Conservation (phyloP, 139 green algal species). For the Spirogloea muscicola region DNA sequence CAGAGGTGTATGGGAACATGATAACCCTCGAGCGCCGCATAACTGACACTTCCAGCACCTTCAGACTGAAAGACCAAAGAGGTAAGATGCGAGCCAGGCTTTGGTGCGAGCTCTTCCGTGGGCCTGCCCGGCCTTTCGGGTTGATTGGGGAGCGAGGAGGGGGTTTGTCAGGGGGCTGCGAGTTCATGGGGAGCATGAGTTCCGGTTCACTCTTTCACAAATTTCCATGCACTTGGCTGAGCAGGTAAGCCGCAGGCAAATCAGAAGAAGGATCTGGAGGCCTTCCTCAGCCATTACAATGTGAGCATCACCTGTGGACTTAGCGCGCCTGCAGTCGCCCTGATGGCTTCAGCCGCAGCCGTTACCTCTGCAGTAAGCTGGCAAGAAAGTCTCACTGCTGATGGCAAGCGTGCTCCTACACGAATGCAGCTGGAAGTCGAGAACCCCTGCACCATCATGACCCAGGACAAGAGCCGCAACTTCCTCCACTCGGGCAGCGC, state of each 20-base stretch:
- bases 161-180: no score
- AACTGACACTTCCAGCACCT: slow-evolving; percentile 1
- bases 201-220: no score
- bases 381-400: no score
- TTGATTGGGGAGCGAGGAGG: no score
- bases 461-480: slow-evolving; percentile 49
- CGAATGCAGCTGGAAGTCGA: slow-evolving; percentile 48
- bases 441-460: slow-evolving; percentile 53
- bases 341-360: no score
- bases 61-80: slow-evolving; percentile 19
- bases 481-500: slow-evolving; percentile 50
- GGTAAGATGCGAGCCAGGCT: slow-evolving; percentile 17
- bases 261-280: slow-evolving; percentile 29
- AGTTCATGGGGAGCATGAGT: no score
- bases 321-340: background rate
- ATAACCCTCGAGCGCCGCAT: slow-evolving; percentile 47
- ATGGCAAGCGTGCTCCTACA: no score
- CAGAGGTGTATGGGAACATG: slow-evolving; percentile 40
- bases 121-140: no score
- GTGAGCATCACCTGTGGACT: slow-evolving; percentile 6
- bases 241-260: slow-evolving; percentile 27
- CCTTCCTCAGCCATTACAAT: slow-evolving; percentile 43
- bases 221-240: no score
- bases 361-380: no score
- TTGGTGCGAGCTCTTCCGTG: no score